Base-by-base conservation (phyloP, 1,284 basidiomycete species). In the Xerocomus cyaneibrunnescens region DNA sequence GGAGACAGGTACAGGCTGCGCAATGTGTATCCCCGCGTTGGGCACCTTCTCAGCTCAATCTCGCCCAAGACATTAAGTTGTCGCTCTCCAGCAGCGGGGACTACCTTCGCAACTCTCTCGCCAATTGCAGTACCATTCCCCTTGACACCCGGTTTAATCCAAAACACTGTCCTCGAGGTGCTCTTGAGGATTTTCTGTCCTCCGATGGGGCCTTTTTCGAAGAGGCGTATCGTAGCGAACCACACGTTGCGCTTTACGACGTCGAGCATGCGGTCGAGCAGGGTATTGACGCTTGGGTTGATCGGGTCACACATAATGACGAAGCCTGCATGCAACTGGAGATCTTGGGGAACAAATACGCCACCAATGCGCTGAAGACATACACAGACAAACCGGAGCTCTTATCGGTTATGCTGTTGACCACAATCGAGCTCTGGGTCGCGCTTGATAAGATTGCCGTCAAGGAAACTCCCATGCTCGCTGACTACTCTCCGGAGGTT, bases 321-420 rank as follows among this genome's bases (percentile, higher is more conserved):
- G 28, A 49, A 7, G 62, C 65, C 12, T 56, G 56, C 16, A 45
- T 45, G 6, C 23, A 45, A 2, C 48, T 76, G 7, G 63, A 56
- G 27, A 39, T 59, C 4, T 63, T 66, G 36, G 62, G 68, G 9
- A 23, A 48, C 17, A 47, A 58, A n/a, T 78, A 78, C 47, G 56
- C 57, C 2, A 31, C 34, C 0, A 35, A 53, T 2, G 75, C 76
- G 0, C 25, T 43, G 12, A 23, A 21, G 2, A 45, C 51, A 1
- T 77, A 77, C 46, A 38, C 27, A 5, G 48, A 51, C 22, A 74
- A 74, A 47, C 72, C 76, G 3, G 77, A 81, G 49, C 57, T 69
- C 19, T 48, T 64, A 16, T 81, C 79, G 0, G 54, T 73, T 5
- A 74, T 77, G 70, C 50, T 79, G n/a, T 62, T 80, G 45, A 76